phyloP scores from a whole-genome alignment of 768 basidiomycete species.

The Naganishia antarctica region DNA sequence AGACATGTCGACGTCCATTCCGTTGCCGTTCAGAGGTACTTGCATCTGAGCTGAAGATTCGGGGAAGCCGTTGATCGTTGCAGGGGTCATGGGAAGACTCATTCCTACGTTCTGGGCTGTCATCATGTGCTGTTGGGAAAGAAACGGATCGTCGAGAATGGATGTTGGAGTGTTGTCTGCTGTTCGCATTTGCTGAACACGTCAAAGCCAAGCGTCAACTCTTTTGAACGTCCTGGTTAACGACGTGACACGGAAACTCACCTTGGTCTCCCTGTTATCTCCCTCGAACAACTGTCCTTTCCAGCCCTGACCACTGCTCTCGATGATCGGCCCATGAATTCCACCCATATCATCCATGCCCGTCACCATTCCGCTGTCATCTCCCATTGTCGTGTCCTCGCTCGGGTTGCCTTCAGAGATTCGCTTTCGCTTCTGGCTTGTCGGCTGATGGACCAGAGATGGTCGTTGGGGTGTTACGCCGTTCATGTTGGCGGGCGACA shows the following conservation, averaged over 20 bases:
- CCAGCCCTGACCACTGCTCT: constrained; percentile 11
- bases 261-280: constrained; percentile 18
- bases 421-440: constrained; percentile 11
- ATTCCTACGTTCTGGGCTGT: not conserved
- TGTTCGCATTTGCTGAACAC: constrained; percentile 13
- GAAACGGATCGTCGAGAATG: constrained; percentile 13
- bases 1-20: constrained; percentile 14
- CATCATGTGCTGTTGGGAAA: not conserved
- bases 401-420: not conserved
- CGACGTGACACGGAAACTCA: too few species aligned
- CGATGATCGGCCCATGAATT: constrained; percentile 5
- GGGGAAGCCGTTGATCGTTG: not conserved
- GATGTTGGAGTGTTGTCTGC: constrained; percentile 13
- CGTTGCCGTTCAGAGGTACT: constrained; percentile 3
- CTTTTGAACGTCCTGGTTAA: too few species aligned
- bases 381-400: not conserved
- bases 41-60: not conserved
- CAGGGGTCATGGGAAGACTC: constrained; percentile 9
- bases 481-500: not conserved
- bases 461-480: constrained; percentile 17
- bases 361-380: constrained; percentile 14
- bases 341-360: constrained; percentile 16
- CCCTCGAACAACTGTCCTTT: constrained; percentile 13
- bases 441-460: constrained; percentile 11
- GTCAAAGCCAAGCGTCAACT: not conserved